A percentile compares a stretch with the other conserved stretches of the same genome.
These are phyloP conservation scores for Podila clonocystis DNA, from an alignment of 192 early-diverging fungal genomes.

Conservation along the genomic window DNA sequence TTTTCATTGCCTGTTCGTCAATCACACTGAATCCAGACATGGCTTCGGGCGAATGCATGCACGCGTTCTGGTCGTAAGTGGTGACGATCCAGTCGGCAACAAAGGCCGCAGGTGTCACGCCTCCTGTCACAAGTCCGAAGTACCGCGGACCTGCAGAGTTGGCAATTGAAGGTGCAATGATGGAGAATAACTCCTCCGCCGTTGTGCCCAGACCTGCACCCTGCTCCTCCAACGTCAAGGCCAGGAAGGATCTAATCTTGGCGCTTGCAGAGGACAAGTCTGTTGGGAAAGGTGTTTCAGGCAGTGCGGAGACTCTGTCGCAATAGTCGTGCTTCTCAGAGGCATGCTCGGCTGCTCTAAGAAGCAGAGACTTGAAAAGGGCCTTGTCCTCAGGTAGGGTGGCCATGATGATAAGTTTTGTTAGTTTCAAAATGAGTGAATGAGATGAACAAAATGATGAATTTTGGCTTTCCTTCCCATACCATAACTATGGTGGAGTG, in stretches of 20 bases:
- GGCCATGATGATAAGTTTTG: neutral
- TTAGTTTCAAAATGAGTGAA: neutral
- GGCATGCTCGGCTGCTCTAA: neutral
- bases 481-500: too few relatives aligned
- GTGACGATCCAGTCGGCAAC: constrained; percentile 55
- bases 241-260: neutral
- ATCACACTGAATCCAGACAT: constrained; percentile 56
- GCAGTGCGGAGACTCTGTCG: constrained; percentile 7
- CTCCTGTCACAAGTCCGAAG: constrained; percentile 70
- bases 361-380: neutral
- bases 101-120: constrained; percentile 58
- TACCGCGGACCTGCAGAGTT: constrained; percentile 54
- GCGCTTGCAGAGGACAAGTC: neutral
- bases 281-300: constrained; percentile 19
- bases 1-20: constrained; percentile 51
- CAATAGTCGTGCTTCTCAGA: neutral
- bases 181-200: constrained; percentile 9
- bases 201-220: constrained; percentile 18
- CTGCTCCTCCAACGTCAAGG: neutral
- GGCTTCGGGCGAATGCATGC: constrained; percentile 42
- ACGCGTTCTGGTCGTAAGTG: constrained; percentile 48
- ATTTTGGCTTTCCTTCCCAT: too few relatives aligned
- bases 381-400: neutral
- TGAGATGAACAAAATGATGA: neutral
- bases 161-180: constrained; percentile 22